Conservation (phyloP, 495 filamentous ascomycete genomes). For the Neurospora discreta region DNA sequence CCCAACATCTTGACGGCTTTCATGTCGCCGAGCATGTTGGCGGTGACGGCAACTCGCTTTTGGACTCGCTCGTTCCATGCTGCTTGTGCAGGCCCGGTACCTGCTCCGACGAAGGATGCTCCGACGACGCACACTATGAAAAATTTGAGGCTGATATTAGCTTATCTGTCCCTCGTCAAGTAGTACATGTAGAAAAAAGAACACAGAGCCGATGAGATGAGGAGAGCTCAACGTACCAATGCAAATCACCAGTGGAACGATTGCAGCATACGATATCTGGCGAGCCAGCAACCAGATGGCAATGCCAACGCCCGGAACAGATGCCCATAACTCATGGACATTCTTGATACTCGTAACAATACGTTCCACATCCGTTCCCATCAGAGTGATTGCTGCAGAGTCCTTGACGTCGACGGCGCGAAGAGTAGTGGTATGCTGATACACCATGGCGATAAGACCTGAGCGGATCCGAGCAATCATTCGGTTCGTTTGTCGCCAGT, state of each 20-base stretch:
- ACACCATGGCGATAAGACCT: constrained; percentile 43
- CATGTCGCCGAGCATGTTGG: constrained; percentile 29
- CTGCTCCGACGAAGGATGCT: constrained; percentile 18
- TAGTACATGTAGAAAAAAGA: not conserved
- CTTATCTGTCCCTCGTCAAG: not conserved
- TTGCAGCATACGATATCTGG: constrained; percentile 37
- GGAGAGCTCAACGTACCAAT: constrained; percentile 20
- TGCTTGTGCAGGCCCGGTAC: constrained; percentile 23
- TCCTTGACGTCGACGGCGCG: constrained; percentile 32
- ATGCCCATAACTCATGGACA: constrained; percentile 36
- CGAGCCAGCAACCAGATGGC: constrained; percentile 45
- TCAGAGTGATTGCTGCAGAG: constrained; percentile 47
- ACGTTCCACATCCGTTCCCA: constrained; percentile 41
- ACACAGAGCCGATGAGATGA: not conserved
- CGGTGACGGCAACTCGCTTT: constrained; percentile 21
- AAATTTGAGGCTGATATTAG: not conserved
- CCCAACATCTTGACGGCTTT: constrained; percentile 36
- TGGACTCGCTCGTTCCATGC: constrained; percentile 30
- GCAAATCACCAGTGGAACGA: constrained; percentile 38
- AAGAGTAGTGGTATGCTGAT: constrained; percentile 37
- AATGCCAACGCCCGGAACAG: constrained; percentile 39
- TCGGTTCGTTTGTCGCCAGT: constrained; percentile 33
- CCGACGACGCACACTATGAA: not conserved
- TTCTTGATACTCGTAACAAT: constrained; percentile 14
- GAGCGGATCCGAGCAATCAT: constrained; percentile 45